Conservation (phyloP, 2,329 filamentous ascomycete genomes). For the Trichoderma citrinoviride region DNA sequence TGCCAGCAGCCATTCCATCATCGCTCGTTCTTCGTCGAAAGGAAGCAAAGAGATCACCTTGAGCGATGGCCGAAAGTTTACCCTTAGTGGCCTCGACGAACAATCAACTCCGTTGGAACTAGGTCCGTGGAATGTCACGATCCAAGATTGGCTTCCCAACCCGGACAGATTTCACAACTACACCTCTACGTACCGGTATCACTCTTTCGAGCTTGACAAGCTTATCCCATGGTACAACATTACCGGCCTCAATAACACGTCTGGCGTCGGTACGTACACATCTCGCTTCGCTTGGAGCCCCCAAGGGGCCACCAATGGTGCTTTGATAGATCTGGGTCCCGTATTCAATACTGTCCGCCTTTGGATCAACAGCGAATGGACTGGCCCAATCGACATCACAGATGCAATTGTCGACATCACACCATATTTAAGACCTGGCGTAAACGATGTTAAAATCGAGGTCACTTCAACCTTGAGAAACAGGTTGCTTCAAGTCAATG, state of each 20-base stretch:
- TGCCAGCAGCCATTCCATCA: neutral
- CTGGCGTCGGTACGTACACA: slow-evolving; percentile 1
- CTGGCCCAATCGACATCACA: slow-evolving; percentile 8
- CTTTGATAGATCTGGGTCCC: neutral
- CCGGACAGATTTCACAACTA: slow-evolving; percentile 5
- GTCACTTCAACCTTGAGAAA: slow-evolving; percentile 5
- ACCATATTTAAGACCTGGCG: neutral
- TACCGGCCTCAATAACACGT: neutral
- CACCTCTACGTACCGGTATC: neutral
- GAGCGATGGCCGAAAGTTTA: neutral
- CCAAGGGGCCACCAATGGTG: neutral
- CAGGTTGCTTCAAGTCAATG: slow-evolving; percentile 2
- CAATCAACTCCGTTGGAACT: neutral
- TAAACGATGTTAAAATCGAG: neutral
- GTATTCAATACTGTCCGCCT: slow-evolving; percentile 9
- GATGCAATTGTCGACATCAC: slow-evolving; percentile 5
- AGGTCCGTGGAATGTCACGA: slow-evolving; percentile 3
- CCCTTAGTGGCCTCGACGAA: neutral
- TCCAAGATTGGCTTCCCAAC: slow-evolving; percentile 11
- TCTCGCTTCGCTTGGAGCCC: neutral
- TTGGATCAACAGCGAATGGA: neutral
- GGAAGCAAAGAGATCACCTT: neutral
- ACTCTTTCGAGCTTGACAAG: neutral
- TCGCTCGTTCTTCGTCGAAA: neutral
- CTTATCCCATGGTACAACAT: slow-evolving; percentile 10